A percentile compares a stretch with the other conserved stretches of the same genome.
These are phyloP conservation scores for Ophiostoma tasmaniense DNA, from an alignment of 2,329 filamentous ascomycete genomes.

Conservation along the genomic window DNA sequence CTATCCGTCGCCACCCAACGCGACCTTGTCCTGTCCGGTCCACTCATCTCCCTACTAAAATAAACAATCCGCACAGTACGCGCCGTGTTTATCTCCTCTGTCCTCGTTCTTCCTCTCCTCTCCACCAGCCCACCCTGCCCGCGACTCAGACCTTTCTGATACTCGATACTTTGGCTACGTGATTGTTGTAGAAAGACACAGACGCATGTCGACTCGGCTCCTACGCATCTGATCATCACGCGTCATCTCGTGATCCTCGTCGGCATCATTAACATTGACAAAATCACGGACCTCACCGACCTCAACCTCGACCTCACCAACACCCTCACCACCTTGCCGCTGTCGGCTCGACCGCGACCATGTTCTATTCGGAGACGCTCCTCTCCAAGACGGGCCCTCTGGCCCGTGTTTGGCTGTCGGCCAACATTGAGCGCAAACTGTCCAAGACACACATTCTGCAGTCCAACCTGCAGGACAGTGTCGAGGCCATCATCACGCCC, in stretches of 20 bases:
- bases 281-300: background rate
- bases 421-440: conserved; percentile 96
- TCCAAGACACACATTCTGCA: conserved; percentile 94
- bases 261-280: background rate
- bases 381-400: conserved; percentile 94
- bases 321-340: background rate
- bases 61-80: conserved; percentile 15
- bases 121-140: conserved; percentile 9
- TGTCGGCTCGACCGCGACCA: conserved; percentile 32
- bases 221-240: background rate
- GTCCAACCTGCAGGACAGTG: conserved; percentile 88
- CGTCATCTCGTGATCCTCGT: background rate
- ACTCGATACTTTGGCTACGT: background rate
- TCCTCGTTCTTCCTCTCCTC: background rate
- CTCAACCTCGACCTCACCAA: background rate
- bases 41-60: conserved; percentile 13
- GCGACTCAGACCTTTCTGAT: background rate
- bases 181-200: background rate
- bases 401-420: conserved; percentile 95
- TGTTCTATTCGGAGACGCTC: conserved; percentile 97
- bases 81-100: conserved; percentile 15
- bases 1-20: conserved; percentile 9
- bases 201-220: background rate
- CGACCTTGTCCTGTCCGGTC: conserved; percentile 9
- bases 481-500: conserved; percentile 88